Evolutionary conservation across 805 yeast genomes (phyloP), one percentile per base, ranked within the genome.

Genomic region (Ogataea neopini): DNA sequence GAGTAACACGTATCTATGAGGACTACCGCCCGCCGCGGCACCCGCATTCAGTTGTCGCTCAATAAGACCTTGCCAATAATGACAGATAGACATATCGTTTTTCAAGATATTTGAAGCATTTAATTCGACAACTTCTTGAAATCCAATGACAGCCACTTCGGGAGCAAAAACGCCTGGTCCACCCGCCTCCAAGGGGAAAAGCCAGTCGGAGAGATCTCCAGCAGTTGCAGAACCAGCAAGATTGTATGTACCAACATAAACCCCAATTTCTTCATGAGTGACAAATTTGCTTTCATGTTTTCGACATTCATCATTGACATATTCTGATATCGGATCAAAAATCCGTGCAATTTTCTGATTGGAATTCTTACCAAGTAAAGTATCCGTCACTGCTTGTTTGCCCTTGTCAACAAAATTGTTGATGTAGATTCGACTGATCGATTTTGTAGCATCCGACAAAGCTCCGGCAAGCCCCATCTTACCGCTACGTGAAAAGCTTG

Each of bases 401-500:
- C 83, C 84, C 58, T 87, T 87, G 68, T 94, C 99, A 59, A 89
- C 91, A 68, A 94, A 94, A 53, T 95, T 92, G 69, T 94, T 94
- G 63, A 94, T 92, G 65, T 94, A 94, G 80, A 94, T 83, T 67
- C 99, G 76, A 35, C 96, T 84, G 7, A 94, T 96, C 0, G 97
- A 88, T 67, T 94, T 94, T 1, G 98, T 90, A 3, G 95, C 97
- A 69, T 94, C 99, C 0, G 96, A 86, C n/a, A 94, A 68, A 0
- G 97, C 97, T 29, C 98, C 97, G 0, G 98, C 98, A 45, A 94
- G 70, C 37, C 92, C 89, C 97, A 91, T 90, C 60, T 91, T 92
- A 19, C 99, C 99, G 23, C 88, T 84, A 62, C 99, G 79, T 1
- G 98, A 88, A 61, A 86, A 94, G 3, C 97, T 89, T 0, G 97